Evolutionary conservation across 2,329 filamentous ascomycete genomes (phyloP), one percentile per base, ranked within the genome.

Genomic region (Colletotrichum orbiculare): DNA sequence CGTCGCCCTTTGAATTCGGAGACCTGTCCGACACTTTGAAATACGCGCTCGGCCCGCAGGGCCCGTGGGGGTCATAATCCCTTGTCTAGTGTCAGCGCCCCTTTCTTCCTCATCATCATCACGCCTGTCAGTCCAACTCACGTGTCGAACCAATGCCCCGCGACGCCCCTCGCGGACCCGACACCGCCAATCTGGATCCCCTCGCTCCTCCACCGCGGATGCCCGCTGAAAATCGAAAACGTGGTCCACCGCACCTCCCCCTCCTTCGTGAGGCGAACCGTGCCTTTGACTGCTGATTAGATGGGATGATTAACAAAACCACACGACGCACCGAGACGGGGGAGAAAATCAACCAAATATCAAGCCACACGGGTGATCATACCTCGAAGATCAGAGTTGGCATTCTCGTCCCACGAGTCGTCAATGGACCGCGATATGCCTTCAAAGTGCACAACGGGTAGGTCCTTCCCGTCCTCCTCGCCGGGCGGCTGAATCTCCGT

Each of bases 121-220:
- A 12, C 7, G 17, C 55, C 6, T 7, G 38, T 45, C 43, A 8
- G 8, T 13, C 1, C 9, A 34, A 71, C 79, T 66, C 78, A 89
- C 87, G 88, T 89, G 71, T 93, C 91, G 71, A 93, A 94, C 92
- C 92, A 95, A 55, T 87, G 89, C 0, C 92, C 91, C 2, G 93
- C 72, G 0, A 93, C 87, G 1, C 91, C 91, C 8, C 91, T 83
- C 7, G 85, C 87, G 6, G 89, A 89, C 53, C 80, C 77, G 1
- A 87, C 71, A 0, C 91, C 92, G 10, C 91, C 91, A 6, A 94
- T 76, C 75, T 95, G 92, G 6, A 94, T 81, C 8, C 90, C 87
- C 77, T 95, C 92, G 71, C 88, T 91, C n/a, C 87, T 84, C 92
- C 91, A 94, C 25, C 90, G 81, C 71, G 91, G 88, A 68, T 91